Base-by-base conservation (phyloP, 805 yeast species). In the Suhomyces xylopsoci region DNA sequence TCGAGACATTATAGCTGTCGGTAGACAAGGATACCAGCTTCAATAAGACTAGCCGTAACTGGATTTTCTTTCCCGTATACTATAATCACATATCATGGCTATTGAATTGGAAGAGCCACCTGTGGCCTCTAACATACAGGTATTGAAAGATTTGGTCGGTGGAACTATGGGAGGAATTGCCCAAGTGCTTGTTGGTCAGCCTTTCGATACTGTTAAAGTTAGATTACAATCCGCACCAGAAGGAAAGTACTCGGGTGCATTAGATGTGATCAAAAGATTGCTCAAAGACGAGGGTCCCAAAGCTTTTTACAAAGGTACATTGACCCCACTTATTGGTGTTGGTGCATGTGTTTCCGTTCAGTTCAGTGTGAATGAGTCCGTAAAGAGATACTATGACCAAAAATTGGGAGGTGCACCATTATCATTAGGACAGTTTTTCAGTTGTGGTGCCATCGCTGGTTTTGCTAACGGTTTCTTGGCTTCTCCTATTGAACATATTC, bases 331-430 rank as follows among this genome's bases (percentile, higher is more conserved):
- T 58, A 65, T 76, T 42, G 80, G 80, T 6, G 79, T 93, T n/a
- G 99, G 99, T 49, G 97, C 96, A 0, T 92, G 97, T 77, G 97
- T 94, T 10, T 89, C 97, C 7, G 88, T 93, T 41, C 99, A 94
- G 70, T 94, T 94, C 65, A 94, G 97, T 45, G 96, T 90, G 36
- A 92, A 92, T 64, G 98, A 94, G 69, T 87, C 80, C 63, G 90
- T 93, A 97, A 94, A 94, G 72, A 79, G 97, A 62, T 73, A 78
- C 55, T 91, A 88, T 64, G 74, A 73, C 48, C 65, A 65, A 20
- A 79, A 80, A 57, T 73, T 78, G 44, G 68, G 68, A 24, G 80
- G 79, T 14, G 63, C 66, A 25, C 73, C 74, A 15, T 72, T 91
- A 54, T 66, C 82, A 7, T 75, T 83, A 42, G 55, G 71, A 5